Percentiles rank a stretch among this genome's conserved stretches.
phyloP scores from a whole-genome alignment of 495 filamentous ascomycete genomes.

The Neurospora sp. region DNA sequence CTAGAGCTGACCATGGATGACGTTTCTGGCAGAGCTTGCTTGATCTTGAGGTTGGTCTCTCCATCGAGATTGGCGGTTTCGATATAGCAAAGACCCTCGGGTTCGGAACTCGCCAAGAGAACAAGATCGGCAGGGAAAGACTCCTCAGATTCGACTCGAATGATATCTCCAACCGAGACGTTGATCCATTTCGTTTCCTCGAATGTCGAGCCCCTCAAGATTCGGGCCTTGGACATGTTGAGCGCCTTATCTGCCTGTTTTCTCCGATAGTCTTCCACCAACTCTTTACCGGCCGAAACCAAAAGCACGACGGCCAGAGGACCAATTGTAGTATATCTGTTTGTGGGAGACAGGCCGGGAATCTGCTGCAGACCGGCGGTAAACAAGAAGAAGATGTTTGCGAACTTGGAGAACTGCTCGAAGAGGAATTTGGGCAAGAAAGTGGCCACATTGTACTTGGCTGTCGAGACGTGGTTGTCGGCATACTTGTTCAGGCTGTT shows the following conservation, averaged over 20 bases:
- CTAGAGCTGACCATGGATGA: constrained; percentile 74
- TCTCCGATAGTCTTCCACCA: constrained; percentile 88
- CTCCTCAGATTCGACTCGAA: constrained; percentile 91
- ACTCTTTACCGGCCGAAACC: constrained; percentile 90
- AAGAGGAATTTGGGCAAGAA: constrained; percentile 96
- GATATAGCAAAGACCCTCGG: constrained; percentile 96
- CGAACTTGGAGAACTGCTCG: constrained; percentile 99
- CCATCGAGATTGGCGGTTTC: constrained; percentile 98
- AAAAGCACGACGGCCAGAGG: constrained; percentile 81
- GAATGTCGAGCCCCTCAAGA: constrained; percentile 78
- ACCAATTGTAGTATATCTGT: constrained; percentile 90
- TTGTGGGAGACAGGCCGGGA: constrained; percentile 88
- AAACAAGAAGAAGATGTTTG: constrained; percentile 99
- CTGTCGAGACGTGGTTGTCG: constrained; percentile 93
- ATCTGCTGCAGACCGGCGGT: constrained; percentile 94
- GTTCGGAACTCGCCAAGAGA: constrained; percentile 87
- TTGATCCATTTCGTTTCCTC: constrained; percentile 86
- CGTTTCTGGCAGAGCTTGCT: constrained; percentile 95
- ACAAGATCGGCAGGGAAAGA: constrained; percentile 94
- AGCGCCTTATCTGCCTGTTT: constrained; percentile 78
- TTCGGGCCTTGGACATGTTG: constrained; percentile 78
- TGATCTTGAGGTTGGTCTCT: constrained; percentile 98
- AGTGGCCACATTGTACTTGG: constrained; percentile 95
- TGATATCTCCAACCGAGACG: constrained; percentile 86
- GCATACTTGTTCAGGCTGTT: constrained; percentile 82